Conservation (phyloP, 2,329 filamentous ascomycete species). For the Niveomyces coronatus region DNA sequence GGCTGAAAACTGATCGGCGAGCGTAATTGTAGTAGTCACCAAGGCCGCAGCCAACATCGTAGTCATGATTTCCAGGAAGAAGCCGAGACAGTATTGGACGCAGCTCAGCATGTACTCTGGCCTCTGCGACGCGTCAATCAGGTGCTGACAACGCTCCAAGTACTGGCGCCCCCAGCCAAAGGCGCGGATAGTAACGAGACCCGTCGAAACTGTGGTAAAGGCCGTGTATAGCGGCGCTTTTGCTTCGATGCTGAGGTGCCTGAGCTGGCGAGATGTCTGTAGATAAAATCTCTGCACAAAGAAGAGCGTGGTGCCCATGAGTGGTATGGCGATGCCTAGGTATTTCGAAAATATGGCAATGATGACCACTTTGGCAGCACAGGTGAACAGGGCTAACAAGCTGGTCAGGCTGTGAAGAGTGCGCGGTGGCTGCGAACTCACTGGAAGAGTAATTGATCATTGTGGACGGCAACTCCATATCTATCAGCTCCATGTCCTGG, state of each 20-base stretch:
- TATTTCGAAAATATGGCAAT: slow-evolving; percentile 30
- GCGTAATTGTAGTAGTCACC: slow-evolving; percentile 22
- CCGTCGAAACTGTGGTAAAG: slow-evolving; percentile 12
- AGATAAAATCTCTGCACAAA: slow-evolving; percentile 23
- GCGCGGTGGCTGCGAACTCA: background rate
- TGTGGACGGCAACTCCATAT: slow-evolving; percentile 25
- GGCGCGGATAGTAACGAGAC: slow-evolving; percentile 18
- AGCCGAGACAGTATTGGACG: slow-evolving; percentile 36
- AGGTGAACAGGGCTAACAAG: slow-evolving; percentile 22
- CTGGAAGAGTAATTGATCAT: slow-evolving; percentile 18
- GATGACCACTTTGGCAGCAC: slow-evolving; percentile 34
- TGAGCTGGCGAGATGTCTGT: slow-evolving; percentile 44
- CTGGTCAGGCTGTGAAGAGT: background rate
- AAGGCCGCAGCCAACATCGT: slow-evolving; percentile 21
- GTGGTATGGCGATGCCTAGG: slow-evolving; percentile 30
- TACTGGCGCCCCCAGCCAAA: slow-evolving; percentile 21
- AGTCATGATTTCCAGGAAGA: slow-evolving; percentile 34
- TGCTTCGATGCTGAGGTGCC: slow-evolving; percentile 43
- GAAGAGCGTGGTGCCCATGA: slow-evolving; percentile 17
- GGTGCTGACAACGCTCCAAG: slow-evolving; percentile 29
- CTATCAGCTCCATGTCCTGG: slow-evolving; percentile 30
- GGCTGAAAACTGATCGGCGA: slow-evolving; percentile 15
- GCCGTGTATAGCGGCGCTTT: slow-evolving; percentile 32
- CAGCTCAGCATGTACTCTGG: slow-evolving; percentile 29
- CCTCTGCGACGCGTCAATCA: slow-evolving; percentile 24